Evolutionary conservation across 2,329 filamentous ascomycete genomes (phyloP).

Genomic region (Capronia americana): DNA sequence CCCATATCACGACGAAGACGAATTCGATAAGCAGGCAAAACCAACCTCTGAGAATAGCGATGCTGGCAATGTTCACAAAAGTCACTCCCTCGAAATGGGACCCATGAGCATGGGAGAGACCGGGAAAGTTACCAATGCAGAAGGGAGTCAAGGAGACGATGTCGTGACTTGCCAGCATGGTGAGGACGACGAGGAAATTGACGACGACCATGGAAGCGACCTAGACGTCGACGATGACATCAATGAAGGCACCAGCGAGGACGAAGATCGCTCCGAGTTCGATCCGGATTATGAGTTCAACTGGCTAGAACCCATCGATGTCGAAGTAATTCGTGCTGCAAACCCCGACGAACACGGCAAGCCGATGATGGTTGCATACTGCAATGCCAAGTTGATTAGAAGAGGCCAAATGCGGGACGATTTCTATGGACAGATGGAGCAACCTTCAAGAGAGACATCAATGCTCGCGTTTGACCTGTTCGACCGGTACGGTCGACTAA

Average conservation of each 20-base stretch:
- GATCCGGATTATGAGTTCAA: conserved; percentile 25
- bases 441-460: conserved; percentile 41
- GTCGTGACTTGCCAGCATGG: too few species aligned
- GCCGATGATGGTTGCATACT: conserved; percentile 24
- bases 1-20: conserved; percentile 43
- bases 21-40: too few species aligned
- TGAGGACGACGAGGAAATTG: too few species aligned
- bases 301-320: conserved; percentile 32
- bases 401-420: conserved; percentile 37
- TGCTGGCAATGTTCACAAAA: too few species aligned
- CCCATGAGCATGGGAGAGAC: too few species aligned
- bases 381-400: conserved; percentile 32
- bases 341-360: conserved; percentile 17
- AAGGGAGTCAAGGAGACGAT: too few species aligned
- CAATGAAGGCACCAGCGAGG: conserved; percentile 14
- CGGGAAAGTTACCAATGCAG: too few species aligned
- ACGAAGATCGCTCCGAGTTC: conserved; percentile 15
- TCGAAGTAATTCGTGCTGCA: conserved; percentile 19
- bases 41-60: too few species aligned
- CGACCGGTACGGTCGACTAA: conserved; percentile 49
- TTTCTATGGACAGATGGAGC: conserved; percentile 48
- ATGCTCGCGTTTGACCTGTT: conserved; percentile 48
- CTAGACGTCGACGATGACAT: conserved; percentile 6
- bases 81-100: too few species aligned
- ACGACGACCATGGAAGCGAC: too few species aligned